Conservation (phyloP, 768 basidiomycete genomes). For the Russula abietina region DNA sequence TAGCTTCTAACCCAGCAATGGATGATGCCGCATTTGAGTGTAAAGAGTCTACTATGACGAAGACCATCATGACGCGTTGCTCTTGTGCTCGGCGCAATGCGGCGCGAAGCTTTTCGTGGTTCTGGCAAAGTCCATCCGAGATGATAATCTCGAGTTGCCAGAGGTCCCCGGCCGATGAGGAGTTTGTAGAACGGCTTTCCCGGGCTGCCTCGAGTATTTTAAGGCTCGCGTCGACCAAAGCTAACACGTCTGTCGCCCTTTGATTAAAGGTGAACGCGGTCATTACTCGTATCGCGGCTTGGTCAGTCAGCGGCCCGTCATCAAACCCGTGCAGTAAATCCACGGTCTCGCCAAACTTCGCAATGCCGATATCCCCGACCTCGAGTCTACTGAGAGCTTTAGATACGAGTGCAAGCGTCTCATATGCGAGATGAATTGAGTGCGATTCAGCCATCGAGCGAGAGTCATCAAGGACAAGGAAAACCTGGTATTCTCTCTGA, state of each 20-base stretch:
- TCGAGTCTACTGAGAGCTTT: constrained; percentile 89
- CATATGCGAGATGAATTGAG: constrained; percentile 88
- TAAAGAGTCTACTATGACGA: constrained; percentile 90
- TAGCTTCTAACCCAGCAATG: background rate
- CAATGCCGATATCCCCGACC: constrained; percentile 90
- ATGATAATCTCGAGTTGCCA: constrained; percentile 99
- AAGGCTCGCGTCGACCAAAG: constrained; percentile 75
- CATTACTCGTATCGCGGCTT: constrained; percentile 74
- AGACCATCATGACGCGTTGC: constrained; percentile 91
- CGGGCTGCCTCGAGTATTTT: constrained; percentile 69
- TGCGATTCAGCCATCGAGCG: constrained; percentile 93
- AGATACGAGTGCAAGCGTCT: constrained; percentile 87
- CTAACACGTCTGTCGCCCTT: constrained; percentile 78
- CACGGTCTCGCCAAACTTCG: constrained; percentile 81
- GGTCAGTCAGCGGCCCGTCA: constrained; percentile 72
- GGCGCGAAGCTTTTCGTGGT: constrained; percentile 79
- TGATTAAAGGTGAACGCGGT: constrained; percentile 86
- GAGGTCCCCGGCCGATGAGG: constrained; percentile 67
- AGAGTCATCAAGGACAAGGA: constrained; percentile 93
- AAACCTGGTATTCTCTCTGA: constrained; percentile 90
- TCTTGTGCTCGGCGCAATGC: constrained; percentile 80
- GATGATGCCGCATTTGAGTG: constrained; percentile 39
- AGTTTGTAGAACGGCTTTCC: constrained; percentile 53
- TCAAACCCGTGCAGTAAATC: constrained; percentile 88
- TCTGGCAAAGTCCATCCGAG: constrained; percentile 97